Conservation (phyloP, 2,329 filamentous ascomycete genomes). For the Coniella vitis region DNA sequence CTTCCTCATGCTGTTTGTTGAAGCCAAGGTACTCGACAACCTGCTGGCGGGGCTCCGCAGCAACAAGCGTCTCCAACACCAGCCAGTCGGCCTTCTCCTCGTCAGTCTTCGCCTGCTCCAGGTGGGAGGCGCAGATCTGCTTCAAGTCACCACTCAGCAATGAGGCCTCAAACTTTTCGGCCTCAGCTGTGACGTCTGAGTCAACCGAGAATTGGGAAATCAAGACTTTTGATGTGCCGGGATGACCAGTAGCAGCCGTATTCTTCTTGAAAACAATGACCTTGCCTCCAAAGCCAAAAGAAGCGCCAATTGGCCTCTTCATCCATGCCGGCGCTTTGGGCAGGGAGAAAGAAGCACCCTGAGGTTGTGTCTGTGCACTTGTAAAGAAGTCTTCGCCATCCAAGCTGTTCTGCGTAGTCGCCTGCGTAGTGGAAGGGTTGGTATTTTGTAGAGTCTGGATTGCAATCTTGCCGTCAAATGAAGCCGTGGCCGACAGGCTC, state of each 20-base stretch:
- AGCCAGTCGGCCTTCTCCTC: slow-evolving; percentile 96
- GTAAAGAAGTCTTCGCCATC: slow-evolving; percentile 97
- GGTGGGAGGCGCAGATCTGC: slow-evolving; percentile 72
- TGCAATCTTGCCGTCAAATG: slow-evolving; percentile 93
- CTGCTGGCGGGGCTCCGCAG: slow-evolving; percentile 76
- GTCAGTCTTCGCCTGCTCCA: slow-evolving; percentile 68
- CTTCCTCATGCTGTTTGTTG: slow-evolving; percentile 48
- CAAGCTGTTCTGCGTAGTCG: slow-evolving; percentile 58
- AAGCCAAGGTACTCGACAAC: slow-evolving; percentile 91
- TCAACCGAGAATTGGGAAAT: slow-evolving; percentile 89
- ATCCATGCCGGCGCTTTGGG: slow-evolving; percentile 85
- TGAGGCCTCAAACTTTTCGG: slow-evolving; percentile 79
- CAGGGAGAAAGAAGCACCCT: slow-evolving; percentile 83
- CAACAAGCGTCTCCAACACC: slow-evolving; percentile 82
- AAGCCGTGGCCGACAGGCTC: slow-evolving; percentile 85
- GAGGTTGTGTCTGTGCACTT: slow-evolving; percentile 84
- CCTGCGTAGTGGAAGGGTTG: slow-evolving; percentile 66
- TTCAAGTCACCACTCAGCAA: slow-evolving; percentile 71
- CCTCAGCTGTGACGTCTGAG: slow-evolving; percentile 73
- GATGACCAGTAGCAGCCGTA: slow-evolving; percentile 54
- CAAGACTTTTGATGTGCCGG: slow-evolving; percentile 65
- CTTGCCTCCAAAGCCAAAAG: slow-evolving; percentile 94
- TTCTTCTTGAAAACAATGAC: slow-evolving; percentile 66
- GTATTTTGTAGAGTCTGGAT: slow-evolving; percentile 93
- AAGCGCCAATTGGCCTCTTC: slow-evolving; percentile 74